Evolutionary conservation across 257 asterid species (phyloP).

Genomic region (Nicotiana paniculata): DNA sequence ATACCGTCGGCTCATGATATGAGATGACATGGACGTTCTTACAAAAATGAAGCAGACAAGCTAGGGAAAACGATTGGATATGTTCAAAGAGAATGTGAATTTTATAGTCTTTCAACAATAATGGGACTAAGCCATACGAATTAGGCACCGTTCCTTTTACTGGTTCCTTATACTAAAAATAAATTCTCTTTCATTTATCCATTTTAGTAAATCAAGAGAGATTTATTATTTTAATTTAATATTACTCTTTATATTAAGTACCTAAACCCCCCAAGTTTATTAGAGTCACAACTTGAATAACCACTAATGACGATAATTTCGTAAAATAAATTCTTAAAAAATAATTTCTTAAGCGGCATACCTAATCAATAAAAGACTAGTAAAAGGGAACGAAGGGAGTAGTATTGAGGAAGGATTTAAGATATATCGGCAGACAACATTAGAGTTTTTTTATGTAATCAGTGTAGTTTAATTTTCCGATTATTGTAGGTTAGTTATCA

Average conservation of each 20-base stretch:
- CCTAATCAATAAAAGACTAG: no score
- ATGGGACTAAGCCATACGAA: background rate
- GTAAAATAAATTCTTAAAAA: no score
- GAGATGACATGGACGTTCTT: background rate
- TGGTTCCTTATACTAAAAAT: no score
- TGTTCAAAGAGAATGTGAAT: background rate
- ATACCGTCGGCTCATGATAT: background rate
- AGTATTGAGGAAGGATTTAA: background rate
- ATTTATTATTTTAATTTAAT: no score
- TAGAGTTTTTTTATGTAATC: background rate
- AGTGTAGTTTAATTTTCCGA: background rate
- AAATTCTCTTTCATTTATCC: no score
- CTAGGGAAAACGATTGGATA: background rate
- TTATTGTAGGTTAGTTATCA: background rate
- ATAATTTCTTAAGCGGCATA: no score
- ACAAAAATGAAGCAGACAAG: background rate
- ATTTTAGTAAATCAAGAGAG: no score
- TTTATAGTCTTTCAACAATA: slow-evolving; percentile 5
- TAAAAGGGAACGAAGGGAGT: background rate
- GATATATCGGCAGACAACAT: no score
- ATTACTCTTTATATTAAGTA: no score
- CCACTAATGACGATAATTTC: no score
- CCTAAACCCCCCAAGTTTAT: no score
- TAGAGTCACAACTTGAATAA: no score
- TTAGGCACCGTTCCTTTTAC: background rate